Conservation (phyloP, 2,329 filamentous ascomycete species). For the Cyanodermella asteris region DNA sequence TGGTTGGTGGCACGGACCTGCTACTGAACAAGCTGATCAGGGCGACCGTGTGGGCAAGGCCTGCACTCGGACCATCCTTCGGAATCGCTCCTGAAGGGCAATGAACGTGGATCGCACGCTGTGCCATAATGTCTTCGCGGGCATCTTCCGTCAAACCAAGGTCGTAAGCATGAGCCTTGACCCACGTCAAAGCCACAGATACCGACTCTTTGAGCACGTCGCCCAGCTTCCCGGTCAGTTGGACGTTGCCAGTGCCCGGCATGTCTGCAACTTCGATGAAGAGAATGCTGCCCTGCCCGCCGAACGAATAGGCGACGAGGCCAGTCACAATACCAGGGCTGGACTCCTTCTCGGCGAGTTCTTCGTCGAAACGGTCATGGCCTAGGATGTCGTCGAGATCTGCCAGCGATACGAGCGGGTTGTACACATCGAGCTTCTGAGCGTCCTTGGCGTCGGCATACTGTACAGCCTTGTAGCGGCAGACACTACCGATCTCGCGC, state of each 20-base stretch:
- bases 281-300: slow-evolving; percentile 83
- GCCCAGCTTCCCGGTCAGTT: slow-evolving; percentile 87
- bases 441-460: slow-evolving; percentile 75
- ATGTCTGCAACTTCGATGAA: slow-evolving; percentile 98
- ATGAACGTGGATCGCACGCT: slow-evolving; percentile 82
- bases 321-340: slow-evolving; percentile 87
- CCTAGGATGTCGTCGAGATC: slow-evolving; percentile 83
- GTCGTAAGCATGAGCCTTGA: slow-evolving; percentile 86
- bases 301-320: slow-evolving; percentile 80
- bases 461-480: slow-evolving; percentile 85
- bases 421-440: slow-evolving; percentile 46
- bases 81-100: slow-evolving; percentile 88
- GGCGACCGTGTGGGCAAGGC: slow-evolving; percentile 82
- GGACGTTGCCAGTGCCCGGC: slow-evolving; percentile 77
- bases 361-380: slow-evolving; percentile 83
- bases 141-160: slow-evolving; percentile 63
- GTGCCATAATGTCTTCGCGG: slow-evolving; percentile 85
- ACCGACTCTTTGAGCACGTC: slow-evolving; percentile 95
- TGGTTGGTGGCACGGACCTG: slow-evolving; percentile 66
- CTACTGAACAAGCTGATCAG: slow-evolving; percentile 76
- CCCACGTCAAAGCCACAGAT: slow-evolving; percentile 89
- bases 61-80: slow-evolving; percentile 69
- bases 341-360: slow-evolving; percentile 67
- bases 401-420: slow-evolving; percentile 46
- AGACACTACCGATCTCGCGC: slow-evolving; percentile 84